A percentile compares a stretch with the other conserved stretches of the same genome.
These are phyloP conservation scores for Pyricularia sp. DNA, from an alignment of 2,329 filamentous ascomycete genomes.

Conservation along the genomic window DNA sequence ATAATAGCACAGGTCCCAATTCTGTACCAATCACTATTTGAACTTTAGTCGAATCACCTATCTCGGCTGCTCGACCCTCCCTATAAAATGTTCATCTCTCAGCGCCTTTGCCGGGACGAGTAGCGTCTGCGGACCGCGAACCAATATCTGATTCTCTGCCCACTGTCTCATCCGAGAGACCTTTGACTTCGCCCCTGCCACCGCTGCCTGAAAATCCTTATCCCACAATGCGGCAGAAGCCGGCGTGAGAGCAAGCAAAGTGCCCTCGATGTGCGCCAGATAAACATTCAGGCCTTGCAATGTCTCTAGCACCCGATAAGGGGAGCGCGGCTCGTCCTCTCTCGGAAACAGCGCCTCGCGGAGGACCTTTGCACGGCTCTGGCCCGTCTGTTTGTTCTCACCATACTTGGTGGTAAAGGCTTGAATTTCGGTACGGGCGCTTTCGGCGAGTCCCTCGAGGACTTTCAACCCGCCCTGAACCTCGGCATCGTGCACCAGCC, in stretches of 20 bases:
- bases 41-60: neutral
- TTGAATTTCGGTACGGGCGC: neutral
- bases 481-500: conserved; percentile 19
- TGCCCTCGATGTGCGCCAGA: conserved; percentile 10
- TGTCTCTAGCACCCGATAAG: conserved; percentile 17
- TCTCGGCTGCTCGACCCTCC: neutral
- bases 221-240: neutral
- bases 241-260: neutral
- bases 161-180: conserved; percentile 20
- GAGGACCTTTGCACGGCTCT: conserved; percentile 9
- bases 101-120: conserved; percentile 17
- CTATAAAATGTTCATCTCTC: neutral
- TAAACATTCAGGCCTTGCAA: conserved; percentile 22
- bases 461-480: conserved; percentile 18
- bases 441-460: conserved; percentile 9
- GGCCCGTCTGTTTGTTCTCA: neutral
- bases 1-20: neutral
- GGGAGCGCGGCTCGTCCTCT: conserved; percentile 1
- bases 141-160: conserved; percentile 22
- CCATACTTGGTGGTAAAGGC: neutral
- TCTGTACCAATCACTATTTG: neutral
- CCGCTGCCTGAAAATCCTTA: neutral
- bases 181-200: conserved; percentile 8
- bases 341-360: conserved; percentile 18
- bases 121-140: conserved; percentile 22